Base-by-base conservation (phyloP, 2,329 filamentous ascomycete species). In the Lecanicillium sp. region DNA sequence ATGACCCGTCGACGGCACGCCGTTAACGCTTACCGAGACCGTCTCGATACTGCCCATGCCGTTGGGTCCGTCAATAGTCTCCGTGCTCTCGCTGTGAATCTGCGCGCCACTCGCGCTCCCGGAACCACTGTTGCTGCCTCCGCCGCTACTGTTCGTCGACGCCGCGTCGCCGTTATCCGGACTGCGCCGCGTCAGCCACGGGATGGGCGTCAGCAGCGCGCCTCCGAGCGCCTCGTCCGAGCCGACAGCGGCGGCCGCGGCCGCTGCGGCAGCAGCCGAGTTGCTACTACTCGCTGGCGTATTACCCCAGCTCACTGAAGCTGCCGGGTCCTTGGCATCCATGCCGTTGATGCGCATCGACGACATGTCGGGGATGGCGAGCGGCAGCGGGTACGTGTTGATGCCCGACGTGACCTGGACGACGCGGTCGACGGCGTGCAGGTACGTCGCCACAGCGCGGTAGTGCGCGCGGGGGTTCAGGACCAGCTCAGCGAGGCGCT, bases 151-250 rank as follows among this genome's bases (percentile, higher is more conserved):
- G 12, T 32, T 49, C 10, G 46, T 29, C 8, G 39, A 43, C 5
- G 49, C 59, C 12, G 58, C 58, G 6, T 55, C 56, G 43, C 42
- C 56, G 48, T 55, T 61, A 46, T 64, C 61, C 4, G 62, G 60
- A 24, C 62, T 64, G 30, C 56, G 61, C 33, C 70, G 66, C 21
- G 67, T 74, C 43, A 97, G 71, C 93, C 93, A 98, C 0, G 90
- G 87, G 49, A 98, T 97, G 1, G 91, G 93, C 1, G 91, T 97
- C 42, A 98, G 73, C 15, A 96, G 73, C 0, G 93, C 93, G 6
- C 93, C 93, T 19, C 91, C 91, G 1, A 97, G 72, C 11, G 85
- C 86, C 63, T 96, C 91, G 58, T 97, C 91, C 41, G 86, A 89
- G 2, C 89, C 90, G 6, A 91, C 70, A 11, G 70, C 65, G 8